Percentiles rank a stretch among this genome's conserved stretches.
Evolutionary conservation across 1,139 yeast species (phyloP).

Genomic region (Scheffersomyces stambukii): DNA sequence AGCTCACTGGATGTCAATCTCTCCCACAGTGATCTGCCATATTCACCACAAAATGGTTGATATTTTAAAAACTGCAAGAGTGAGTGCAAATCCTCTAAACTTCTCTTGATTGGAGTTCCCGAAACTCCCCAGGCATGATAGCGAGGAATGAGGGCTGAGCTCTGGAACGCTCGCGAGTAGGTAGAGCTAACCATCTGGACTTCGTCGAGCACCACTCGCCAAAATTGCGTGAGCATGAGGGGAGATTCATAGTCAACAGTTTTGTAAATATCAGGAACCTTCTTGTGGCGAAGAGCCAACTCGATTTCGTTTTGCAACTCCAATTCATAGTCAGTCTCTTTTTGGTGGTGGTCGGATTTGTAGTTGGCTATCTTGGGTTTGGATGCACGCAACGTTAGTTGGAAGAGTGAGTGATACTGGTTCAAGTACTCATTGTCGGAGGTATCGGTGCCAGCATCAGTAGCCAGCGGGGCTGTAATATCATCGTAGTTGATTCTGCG

Average conservation of each 20-base stretch:
- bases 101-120: constrained; percentile 82
- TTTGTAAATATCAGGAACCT: constrained; percentile 20
- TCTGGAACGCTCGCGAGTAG: constrained; percentile 70
- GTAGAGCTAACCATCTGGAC: constrained; percentile 87
- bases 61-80: constrained; percentile 62
- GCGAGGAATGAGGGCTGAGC: constrained; percentile 76
- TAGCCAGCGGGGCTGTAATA: background rate
- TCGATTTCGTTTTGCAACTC: constrained; percentile 35
- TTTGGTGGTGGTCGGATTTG: constrained; percentile 15
- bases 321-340: constrained; percentile 31
- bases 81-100: constrained; percentile 65
- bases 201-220: constrained; percentile 89
- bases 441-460: background rate
- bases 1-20: constrained; percentile 12
- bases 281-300: constrained; percentile 29
- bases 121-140: constrained; percentile 96
- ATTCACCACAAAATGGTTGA: constrained; percentile 53
- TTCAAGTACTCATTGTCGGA: constrained; percentile 10
- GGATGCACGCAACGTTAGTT: constrained; percentile 19
- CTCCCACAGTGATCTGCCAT: constrained; percentile 40
- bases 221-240: constrained; percentile 75
- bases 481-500: constrained; percentile 7
- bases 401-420: constrained; percentile 25
- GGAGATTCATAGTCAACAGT: constrained; percentile 69
- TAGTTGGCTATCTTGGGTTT: constrained; percentile 30